Conservation (phyloP, 2,329 filamentous ascomycete genomes). For the Ophiognomonia clavigignenti-juglandacearum region DNA sequence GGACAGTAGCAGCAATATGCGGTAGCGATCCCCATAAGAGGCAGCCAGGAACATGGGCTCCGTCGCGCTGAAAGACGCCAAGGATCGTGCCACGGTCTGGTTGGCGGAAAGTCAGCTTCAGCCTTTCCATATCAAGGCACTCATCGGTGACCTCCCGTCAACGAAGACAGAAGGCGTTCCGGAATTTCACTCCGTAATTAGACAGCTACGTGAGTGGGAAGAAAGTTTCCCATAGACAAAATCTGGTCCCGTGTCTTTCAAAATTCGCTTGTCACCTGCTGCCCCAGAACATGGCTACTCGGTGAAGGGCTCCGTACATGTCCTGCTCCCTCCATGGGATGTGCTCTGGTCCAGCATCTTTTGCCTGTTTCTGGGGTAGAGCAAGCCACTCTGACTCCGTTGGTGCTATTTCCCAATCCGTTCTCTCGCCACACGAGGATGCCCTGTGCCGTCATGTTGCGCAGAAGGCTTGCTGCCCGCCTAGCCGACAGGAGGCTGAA, state of each 20-base stretch:
- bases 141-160: conserved; percentile 7
- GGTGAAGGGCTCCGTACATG: too few species aligned
- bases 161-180: not conserved
- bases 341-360: too few species aligned
- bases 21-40: conserved; percentile 20
- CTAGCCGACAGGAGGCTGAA: conserved; percentile 5
- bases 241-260: too few species aligned
- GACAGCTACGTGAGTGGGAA: not conserved
- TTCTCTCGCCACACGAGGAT: not conserved
- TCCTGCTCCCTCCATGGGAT: too few species aligned
- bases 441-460: not conserved
- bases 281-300: too few species aligned
- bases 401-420: not conserved
- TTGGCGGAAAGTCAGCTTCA: conserved; percentile 19
- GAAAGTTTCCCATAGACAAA: not conserved
- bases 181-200: too few species aligned
- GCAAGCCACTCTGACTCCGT: not conserved
- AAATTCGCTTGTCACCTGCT: too few species aligned
- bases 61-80: conserved; percentile 19
- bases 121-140: conserved; percentile 5
- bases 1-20: not conserved
- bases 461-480: conserved; percentile 4
- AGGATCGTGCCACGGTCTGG: conserved; percentile 10
- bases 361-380: too few species aligned
- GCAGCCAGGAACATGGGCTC: conserved; percentile 24